Evolutionary conservation across 371 early-diverging fungal species (phyloP).

Genomic region (Rhizomucor pusillus): DNA sequence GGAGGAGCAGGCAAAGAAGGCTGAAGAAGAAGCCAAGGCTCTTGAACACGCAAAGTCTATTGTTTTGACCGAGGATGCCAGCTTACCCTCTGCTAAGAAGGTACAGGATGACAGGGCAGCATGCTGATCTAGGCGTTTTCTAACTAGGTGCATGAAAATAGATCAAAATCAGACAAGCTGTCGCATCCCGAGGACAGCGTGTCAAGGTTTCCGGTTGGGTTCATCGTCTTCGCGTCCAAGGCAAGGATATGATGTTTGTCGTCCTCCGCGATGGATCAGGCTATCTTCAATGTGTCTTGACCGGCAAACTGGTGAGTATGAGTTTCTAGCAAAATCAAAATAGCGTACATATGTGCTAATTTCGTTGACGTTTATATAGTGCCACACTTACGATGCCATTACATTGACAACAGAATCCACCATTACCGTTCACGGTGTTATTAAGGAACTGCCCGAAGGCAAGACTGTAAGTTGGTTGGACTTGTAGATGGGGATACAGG

Average conservation of each 20-base stretch:
- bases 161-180: conserved; percentile 81
- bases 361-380: conserved; percentile 43
- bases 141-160: conserved; percentile 15
- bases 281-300: conserved; percentile 91
- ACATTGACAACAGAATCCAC: conserved; percentile 93
- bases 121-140: not conserved
- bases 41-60: conserved; percentile 86
- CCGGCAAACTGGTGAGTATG: conserved; percentile 71
- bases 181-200: conserved; percentile 72
- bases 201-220: conserved; percentile 96
- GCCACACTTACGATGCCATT: conserved; percentile 93
- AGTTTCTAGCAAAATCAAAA: not conserved
- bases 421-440: conserved; percentile 82
- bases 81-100: conserved; percentile 75
- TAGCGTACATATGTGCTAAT: too few relatives aligned
- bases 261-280: conserved; percentile 95
- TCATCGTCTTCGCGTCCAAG: conserved; percentile 93
- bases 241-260: conserved; percentile 95
- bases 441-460: conserved; percentile 89
- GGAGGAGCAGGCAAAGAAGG: conserved; percentile 65
- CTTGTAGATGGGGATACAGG: not conserved
- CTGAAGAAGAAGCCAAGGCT: conserved; percentile 71
- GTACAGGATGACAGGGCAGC: conserved; percentile 25
- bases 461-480: conserved; percentile 65
- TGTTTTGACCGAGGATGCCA: conserved; percentile 70